phyloP scores from a whole-genome alignment of 106 monocot genomes.

The Dendrobium nobile region DNA sequence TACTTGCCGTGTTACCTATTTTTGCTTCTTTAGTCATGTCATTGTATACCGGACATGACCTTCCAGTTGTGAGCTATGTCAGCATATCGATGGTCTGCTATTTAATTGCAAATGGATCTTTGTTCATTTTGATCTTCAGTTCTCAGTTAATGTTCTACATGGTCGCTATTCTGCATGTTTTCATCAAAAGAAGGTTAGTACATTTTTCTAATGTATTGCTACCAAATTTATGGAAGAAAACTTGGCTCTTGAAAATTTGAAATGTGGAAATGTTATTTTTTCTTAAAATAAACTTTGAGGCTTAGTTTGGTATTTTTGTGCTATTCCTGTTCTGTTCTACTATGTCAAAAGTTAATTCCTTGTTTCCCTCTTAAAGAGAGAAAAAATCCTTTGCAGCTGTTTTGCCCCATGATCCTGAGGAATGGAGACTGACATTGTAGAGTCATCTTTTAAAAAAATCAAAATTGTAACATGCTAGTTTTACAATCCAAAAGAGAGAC shows the following conservation, averaged over 20 bases:
- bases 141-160: slow-evolving; percentile 55
- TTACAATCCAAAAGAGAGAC: background rate
- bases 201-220: background rate
- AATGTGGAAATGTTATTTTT: background rate
- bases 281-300: background rate
- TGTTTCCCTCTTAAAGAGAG: background rate
- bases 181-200: slow-evolving; percentile 68
- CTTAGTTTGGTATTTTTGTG: background rate
- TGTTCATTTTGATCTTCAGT: slow-evolving; percentile 59
- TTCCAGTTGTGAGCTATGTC: slow-evolving; percentile 50
- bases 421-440: background rate
- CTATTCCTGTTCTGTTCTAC: background rate
- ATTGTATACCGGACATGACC: slow-evolving; percentile 17
- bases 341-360: background rate
- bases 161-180: slow-evolving; percentile 54
- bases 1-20: slow-evolving; percentile 49
- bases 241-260: background rate
- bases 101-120: slow-evolving; percentile 72
- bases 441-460: background rate
- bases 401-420: background rate
- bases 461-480: background rate
- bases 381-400: background rate
- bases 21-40: slow-evolving; percentile 36
- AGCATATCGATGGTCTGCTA: slow-evolving; percentile 61
- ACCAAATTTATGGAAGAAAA: background rate